Base-by-base conservation (phyloP, 208 protist species). In the Herpetomonas samuelpessoai region DNA sequence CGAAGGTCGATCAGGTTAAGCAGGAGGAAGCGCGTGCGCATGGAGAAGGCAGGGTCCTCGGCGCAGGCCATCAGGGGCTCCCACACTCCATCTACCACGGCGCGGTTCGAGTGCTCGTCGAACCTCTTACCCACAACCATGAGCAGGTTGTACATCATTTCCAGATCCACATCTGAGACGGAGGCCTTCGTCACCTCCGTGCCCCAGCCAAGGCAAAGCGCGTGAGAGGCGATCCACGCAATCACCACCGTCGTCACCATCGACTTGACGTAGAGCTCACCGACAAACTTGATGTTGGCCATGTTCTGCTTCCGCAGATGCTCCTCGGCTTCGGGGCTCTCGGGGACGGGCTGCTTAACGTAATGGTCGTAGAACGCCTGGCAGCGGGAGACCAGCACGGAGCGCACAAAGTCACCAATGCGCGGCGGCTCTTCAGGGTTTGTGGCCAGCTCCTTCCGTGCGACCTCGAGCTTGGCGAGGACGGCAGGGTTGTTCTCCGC, bases 241-340 rank as follows among this genome's bases (percentile, higher is more conserved):
- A 93, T 83, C 62, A 93, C 81, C 29, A 70, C 76, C 44, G 83
- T 77, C 41, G 71, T 76, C 35, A 93, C 82, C 16, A 93, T 68
- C 29, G 57, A 68, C 35, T 79, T 75, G 53, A 90, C 74, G 73
- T 91, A 96, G 22, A 96, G 85, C 70, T 93, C 86, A 31, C 86
- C 90, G 29, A 92, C 81, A 64, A 96, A 96, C 60, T 92, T 92
- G 67, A 93, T 93, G 71, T 96, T 96, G 25, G 88, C 78, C 74
- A 96, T 87, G 65, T 93, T 93, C 14, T 77, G 76, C 58, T 88
- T 86, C 24, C 85, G 84, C 38, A 92, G 62, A 60, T 75, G 76
- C 57, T 93, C 83, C 30, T 71, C 71, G 25, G 71, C 69, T 35
- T 91, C 86, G 7, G 81, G 73, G 55, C 80, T 67, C 10, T 71